Evolutionary conservation across 208 protist genomes (phyloP).

Genomic region (Crithidia mellificae): DNA sequence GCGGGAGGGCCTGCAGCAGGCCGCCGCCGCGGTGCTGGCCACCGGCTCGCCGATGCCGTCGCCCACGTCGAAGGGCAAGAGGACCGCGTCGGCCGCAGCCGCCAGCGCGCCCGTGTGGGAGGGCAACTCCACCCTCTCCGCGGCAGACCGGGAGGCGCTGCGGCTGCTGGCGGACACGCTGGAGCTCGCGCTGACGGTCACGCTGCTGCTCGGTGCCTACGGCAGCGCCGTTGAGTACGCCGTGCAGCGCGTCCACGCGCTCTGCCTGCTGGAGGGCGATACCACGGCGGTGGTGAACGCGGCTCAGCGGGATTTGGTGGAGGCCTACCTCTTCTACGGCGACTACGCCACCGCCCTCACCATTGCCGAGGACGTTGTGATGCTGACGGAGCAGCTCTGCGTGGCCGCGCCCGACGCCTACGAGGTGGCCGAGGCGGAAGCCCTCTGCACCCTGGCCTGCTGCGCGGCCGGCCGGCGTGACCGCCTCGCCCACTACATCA

Average conservation of each 20-base stretch:
- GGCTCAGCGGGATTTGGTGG: conserved; percentile 51
- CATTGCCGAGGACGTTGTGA: conserved; percentile 56
- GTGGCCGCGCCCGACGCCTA: conserved; percentile 26
- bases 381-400: conserved; percentile 45
- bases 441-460: conserved; percentile 30
- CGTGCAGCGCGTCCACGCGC: conserved; percentile 57
- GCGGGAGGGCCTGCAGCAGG: conserved; percentile 44
- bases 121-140: conserved; percentile 9
- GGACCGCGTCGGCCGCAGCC: too few species aligned
- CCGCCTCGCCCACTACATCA: conserved; percentile 25
- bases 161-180: conserved; percentile 37
- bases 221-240: conserved; percentile 46
- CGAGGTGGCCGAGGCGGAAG: conserved; percentile 43
- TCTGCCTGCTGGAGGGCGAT: conserved; percentile 49
- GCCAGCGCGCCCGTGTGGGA: not conserved
- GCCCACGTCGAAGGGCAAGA: not conserved
- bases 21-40: conserved; percentile 36
- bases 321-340: conserved; percentile 52
- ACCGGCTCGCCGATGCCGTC: not conserved
- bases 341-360: conserved; percentile 41
- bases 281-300: conserved; percentile 45
- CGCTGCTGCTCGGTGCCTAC: conserved; percentile 43
- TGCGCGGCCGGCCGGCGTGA: conserved; percentile 28
- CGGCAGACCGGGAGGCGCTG: conserved; percentile 32
- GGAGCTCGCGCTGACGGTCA: conserved; percentile 41